These are phyloP conservation scores for Penicillium sp. DNA, from an alignment of 2,329 filamentous ascomycete species.

Conservation along the genomic window DNA sequence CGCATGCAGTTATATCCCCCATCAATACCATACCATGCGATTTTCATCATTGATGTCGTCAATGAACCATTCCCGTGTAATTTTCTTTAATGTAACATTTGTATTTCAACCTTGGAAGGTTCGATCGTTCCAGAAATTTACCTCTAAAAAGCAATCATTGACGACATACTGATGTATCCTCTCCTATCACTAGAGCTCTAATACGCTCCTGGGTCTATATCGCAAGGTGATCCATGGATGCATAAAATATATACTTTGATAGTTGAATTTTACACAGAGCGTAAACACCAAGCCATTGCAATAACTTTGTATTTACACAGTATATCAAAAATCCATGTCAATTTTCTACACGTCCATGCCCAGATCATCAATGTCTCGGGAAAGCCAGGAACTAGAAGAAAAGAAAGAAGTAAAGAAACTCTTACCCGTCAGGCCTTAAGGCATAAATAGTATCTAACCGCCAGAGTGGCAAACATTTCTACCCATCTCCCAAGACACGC, in stretches of 20 bases:
- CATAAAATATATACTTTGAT: background rate
- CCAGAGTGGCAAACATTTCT: background rate
- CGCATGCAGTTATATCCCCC: constrained; percentile 11
- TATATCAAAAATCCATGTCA: background rate
- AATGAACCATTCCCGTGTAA: background rate
- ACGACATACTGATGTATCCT: constrained; percentile 4
- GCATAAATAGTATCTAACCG: background rate
- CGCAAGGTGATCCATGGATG: background rate
- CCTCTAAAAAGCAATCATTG: background rate
- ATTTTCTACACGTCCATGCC: background rate
- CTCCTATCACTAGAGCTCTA: background rate
- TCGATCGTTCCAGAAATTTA: background rate
- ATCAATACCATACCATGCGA: constrained; percentile 11
- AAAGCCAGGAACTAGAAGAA: background rate
- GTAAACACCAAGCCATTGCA: too few relatives aligned
- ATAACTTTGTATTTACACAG: background rate
- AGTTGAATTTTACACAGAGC: background rate
- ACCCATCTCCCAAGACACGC: background rate
- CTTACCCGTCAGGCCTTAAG: background rate
- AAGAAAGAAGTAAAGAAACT: background rate
- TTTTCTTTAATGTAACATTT: background rate
- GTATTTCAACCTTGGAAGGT: background rate
- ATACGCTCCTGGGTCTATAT: too few relatives aligned
- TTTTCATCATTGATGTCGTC: background rate
- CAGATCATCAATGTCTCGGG: background rate